Evolutionary conservation across 2,329 filamentous ascomycete species (phyloP).

Genomic region (Aureobasidium sp.): DNA sequence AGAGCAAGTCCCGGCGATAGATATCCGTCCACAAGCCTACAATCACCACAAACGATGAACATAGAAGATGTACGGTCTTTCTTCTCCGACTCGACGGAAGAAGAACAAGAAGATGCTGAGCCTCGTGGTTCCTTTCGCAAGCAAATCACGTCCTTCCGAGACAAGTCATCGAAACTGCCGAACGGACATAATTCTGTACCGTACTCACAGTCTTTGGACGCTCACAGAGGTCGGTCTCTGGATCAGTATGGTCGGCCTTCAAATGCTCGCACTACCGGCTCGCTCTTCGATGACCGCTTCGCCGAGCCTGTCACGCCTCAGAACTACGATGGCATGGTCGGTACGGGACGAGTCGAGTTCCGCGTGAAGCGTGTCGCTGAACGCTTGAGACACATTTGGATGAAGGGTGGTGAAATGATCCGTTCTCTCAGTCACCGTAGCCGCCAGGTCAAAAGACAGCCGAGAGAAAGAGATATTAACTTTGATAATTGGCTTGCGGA

Average conservation of each 20-base stretch:
- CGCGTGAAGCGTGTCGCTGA: conserved; percentile 34
- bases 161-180: conserved; percentile 21
- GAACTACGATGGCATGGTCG: conserved; percentile 27
- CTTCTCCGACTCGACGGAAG: conserved; percentile 37
- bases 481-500: conserved; percentile 24
- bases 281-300: conserved; percentile 6
- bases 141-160: conserved; percentile 28
- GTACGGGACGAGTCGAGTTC: conserved; percentile 36
- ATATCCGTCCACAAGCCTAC: conserved; percentile 42
- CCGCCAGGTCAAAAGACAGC: not conserved
- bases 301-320: conserved; percentile 6
- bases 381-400: conserved; percentile 31
- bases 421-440: conserved; percentile 17
- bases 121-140: conserved; percentile 28
- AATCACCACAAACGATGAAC: conserved; percentile 34
- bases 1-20: conserved; percentile 35
- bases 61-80: conserved; percentile 37
- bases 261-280: not conserved
- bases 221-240: conserved; percentile 20
- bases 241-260: conserved; percentile 27
- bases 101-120: conserved; percentile 20
- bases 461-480: conserved; percentile 15
- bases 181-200: conserved; percentile 13
- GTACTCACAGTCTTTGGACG: conserved; percentile 20
- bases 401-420: conserved; percentile 30